phyloP scores from a whole-genome alignment of 2,329 filamentous ascomycete genomes.

The Fusarium mexicanum region DNA sequence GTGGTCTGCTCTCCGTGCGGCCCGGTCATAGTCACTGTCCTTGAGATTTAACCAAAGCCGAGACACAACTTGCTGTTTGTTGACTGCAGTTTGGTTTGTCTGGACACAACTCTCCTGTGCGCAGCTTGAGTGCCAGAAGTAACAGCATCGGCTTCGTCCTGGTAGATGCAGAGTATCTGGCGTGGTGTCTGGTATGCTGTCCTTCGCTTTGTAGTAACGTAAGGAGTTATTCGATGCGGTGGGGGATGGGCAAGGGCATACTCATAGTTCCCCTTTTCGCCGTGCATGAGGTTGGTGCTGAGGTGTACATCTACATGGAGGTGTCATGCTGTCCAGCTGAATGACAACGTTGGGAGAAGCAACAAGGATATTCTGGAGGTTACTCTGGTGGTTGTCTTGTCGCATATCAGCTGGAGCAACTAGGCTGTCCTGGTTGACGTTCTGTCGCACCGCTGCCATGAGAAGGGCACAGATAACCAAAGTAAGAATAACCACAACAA shows the following conservation, averaged over 20 bases:
- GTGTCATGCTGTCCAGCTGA: not conserved
- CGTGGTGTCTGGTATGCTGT: no score
- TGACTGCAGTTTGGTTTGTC: not conserved
- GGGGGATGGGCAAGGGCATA: not conserved
- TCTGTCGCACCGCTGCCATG: not conserved
- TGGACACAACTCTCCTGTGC: fast-evolving
- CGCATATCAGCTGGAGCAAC: not conserved
- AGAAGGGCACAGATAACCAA: not conserved
- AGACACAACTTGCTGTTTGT: not conserved
- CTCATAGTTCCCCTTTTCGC: not conserved
- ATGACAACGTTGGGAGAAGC: not conserved
- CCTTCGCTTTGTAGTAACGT: not conserved
- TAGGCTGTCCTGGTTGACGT: not conserved
- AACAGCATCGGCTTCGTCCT: not conserved
- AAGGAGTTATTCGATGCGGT: not conserved
- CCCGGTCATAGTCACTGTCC: not conserved
- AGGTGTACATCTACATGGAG: not conserved
- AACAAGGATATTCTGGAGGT: not conserved
- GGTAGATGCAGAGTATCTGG: not conserved
- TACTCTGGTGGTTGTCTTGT: not conserved
- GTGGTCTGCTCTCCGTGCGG: not conserved
- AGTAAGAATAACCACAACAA: no score
- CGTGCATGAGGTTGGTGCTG: not conserved
- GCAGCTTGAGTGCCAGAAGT: not conserved
- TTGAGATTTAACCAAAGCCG: not conserved